These are phyloP conservation scores for Baudoinia panamericana DNA, from an alignment of 495 filamentous ascomycete genomes.

Conservation along the genomic window DNA sequence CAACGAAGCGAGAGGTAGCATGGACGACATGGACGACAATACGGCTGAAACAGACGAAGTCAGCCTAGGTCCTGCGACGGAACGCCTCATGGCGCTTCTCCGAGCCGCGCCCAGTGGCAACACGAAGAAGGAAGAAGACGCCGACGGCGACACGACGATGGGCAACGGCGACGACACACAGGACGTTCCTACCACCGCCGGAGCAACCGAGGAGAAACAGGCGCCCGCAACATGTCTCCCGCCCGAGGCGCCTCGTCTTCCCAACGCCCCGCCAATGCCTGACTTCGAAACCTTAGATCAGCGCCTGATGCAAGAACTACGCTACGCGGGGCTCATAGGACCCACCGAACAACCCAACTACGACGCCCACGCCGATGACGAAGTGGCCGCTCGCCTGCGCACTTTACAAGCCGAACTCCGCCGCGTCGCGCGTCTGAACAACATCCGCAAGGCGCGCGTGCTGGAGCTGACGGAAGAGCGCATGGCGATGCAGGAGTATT, in stretches of 20 bases:
- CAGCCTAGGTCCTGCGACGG: constrained; percentile 73
- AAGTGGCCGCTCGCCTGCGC: constrained; percentile 78
- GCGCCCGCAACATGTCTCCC: constrained; percentile 49
- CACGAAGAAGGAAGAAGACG: constrained; percentile 41
- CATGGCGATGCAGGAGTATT: constrained; percentile 91
- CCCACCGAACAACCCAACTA: constrained; percentile 57
- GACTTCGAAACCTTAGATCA: constrained; percentile 80
- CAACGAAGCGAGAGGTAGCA: constrained; percentile 70
- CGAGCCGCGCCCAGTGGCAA: constrained; percentile 59
- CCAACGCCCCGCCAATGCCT: constrained; percentile 34
- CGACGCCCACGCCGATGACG: constrained; percentile 84
- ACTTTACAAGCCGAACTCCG: constrained; percentile 70
- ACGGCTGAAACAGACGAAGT: constrained; percentile 75
- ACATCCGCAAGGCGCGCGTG: constrained; percentile 74
- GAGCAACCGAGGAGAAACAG: constrained; percentile 23
- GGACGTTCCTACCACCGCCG: constrained; percentile 33
- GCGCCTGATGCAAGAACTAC: constrained; percentile 77
- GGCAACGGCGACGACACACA: constrained; percentile 34
- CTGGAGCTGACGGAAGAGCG: constrained; percentile 75
- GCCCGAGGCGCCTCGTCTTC: constrained; percentile 38
- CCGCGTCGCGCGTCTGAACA: constrained; percentile 70
- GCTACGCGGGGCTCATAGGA: constrained; percentile 75
- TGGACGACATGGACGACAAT: constrained; percentile 76
- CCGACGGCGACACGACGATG: constrained; percentile 39
- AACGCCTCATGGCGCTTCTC: constrained; percentile 69